Conservation (phyloP, 2,329 filamentous ascomycete species). For the Davidsoniella virescens region DNA sequence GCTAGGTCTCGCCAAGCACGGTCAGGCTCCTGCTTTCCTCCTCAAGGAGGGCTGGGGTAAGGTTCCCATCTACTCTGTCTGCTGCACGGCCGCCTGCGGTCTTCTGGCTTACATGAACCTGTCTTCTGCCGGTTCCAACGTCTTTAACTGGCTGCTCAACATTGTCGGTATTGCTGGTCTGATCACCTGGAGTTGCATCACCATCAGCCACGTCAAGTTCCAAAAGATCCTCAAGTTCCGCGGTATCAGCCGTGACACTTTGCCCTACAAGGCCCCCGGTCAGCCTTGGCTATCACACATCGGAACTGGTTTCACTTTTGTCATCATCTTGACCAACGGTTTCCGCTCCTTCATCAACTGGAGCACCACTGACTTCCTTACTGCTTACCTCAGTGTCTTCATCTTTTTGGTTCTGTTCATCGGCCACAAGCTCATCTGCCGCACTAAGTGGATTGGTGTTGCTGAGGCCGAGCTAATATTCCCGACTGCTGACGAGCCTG, state of each 20-base stretch:
- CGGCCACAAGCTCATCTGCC: slow-evolving; percentile 39
- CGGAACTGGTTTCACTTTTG: slow-evolving; percentile 45
- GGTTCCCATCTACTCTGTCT: slow-evolving; percentile 43
- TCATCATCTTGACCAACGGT: slow-evolving; percentile 52
- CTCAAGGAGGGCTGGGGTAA: slow-evolving; percentile 42
- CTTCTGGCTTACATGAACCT: slow-evolving; percentile 54
- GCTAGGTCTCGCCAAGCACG: slow-evolving; percentile 47
- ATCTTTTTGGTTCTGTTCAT: slow-evolving; percentile 43
- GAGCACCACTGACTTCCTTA: slow-evolving; percentile 44
- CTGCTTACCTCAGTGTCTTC: slow-evolving; percentile 47
- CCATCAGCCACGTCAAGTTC: slow-evolving; percentile 47
- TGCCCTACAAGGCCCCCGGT: slow-evolving; percentile 44
- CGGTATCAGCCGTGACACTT: slow-evolving; percentile 36
- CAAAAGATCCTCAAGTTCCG: slow-evolving; percentile 41
- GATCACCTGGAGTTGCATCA: slow-evolving; percentile 54
- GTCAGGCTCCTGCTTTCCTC: slow-evolving; percentile 45
- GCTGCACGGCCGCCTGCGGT: slow-evolving; percentile 39
- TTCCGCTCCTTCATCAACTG: slow-evolving; percentile 53
- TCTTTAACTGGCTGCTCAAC: slow-evolving; percentile 60
- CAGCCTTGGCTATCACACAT: slow-evolving; percentile 51
- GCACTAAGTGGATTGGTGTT: slow-evolving; percentile 24
- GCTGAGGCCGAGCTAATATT: slow-evolving; percentile 22
- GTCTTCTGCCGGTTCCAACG: slow-evolving; percentile 36
- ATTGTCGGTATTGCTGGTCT: slow-evolving; percentile 53
- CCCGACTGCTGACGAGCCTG: slow-evolving; percentile 3